Base-by-base conservation (phyloP, 2,329 filamentous ascomycete genomes). In the Colletotrichum godetiae region DNA sequence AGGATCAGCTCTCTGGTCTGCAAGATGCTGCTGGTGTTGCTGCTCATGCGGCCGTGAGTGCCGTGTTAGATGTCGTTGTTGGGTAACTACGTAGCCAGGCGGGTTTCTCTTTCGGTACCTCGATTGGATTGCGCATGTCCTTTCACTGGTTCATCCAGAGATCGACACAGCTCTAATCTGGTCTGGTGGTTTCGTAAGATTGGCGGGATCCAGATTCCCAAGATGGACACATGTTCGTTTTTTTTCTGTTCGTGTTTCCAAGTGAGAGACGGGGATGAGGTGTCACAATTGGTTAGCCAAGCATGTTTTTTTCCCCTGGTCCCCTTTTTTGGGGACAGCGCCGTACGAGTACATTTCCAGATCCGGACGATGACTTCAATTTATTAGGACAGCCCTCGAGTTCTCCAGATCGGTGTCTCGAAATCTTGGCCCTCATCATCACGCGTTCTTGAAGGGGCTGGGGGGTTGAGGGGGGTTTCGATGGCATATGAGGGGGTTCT, bases 381-480 rank as follows among this genome's bases (percentile, higher is more conserved):
- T 19, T 46, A 46, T 46, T 46, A 19, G 37, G 37, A 46, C 37
- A 15, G 19, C 37, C 37, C 37, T 46, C 37, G 7, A 19, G 15
- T 19, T 33, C 7, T 11, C 19, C 19, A 7, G 46, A 24, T 59
- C 24, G 37, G 19, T 29, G 6, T 10, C 35, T 57, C 46, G 35
- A 12, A 19, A 15, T 27, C 55, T 55, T 55, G 56, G 68, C 33
- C 37, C 31, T 60, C 63, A 62, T 72, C 63, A 49, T 67, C 22
- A 46, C 63, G 29, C 68, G 61, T 67, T 67, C 56, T 29, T 49
- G 15, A 46, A n/a, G 37, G 37, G 37, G 37, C 37, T 19, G 13
- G 15, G 37, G 37, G 37, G 37, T 13, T 46, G 37, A 13, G 37
- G 37, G 37, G 12, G 35, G 35, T 37, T 46, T 46, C 6, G 37